phyloP scores from a whole-genome alignment of 1,139 yeast species.

The Geotrichum europaeum region DNA sequence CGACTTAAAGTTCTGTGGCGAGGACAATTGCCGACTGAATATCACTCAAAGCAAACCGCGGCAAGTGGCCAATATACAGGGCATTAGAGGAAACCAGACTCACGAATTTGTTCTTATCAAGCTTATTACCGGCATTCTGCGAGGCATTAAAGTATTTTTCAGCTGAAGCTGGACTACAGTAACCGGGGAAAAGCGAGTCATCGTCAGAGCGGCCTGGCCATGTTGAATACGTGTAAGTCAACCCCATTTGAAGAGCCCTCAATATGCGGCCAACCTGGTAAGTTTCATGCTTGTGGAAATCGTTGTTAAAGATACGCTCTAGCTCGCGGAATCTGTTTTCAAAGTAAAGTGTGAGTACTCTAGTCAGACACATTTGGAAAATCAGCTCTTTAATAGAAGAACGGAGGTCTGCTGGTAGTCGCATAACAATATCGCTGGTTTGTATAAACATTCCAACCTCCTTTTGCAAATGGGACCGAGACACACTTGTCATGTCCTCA shows the following conservation, averaged over 20 bases:
- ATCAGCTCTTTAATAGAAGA: slow-evolving; percentile 9
- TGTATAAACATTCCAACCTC: not conserved
- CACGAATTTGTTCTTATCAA: slow-evolving; percentile 12
- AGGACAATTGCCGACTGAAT: slow-evolving; percentile 9
- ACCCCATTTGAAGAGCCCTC: not conserved
- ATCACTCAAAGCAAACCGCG: slow-evolving; percentile 3
- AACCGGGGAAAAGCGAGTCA: slow-evolving; percentile 9
- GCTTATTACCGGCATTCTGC: not conserved
- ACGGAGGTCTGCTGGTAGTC: not conserved
- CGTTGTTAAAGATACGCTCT: not conserved
- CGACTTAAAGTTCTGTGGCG: slow-evolving; percentile 2
- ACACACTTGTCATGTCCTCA: not conserved
- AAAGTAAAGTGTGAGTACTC: not conserved
- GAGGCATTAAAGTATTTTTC: slow-evolving; percentile 6
- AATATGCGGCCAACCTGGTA: not conserved
- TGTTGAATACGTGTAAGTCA: slow-evolving; percentile 1
- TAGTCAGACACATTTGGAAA: slow-evolving; percentile 4
- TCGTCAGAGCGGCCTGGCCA: slow-evolving; percentile 10
- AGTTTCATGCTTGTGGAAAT: slow-evolving; percentile 1
- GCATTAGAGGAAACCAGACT: not conserved
- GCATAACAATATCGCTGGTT: not conserved
- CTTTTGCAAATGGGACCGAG: not conserved
- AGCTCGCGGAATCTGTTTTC: slow-evolving; percentile 3
- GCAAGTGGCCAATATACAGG: slow-evolving; percentile 2
- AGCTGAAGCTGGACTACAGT: slow-evolving; percentile 6